Conservation (phyloP, 2,329 filamentous ascomycete genomes). For the Chalaropsis thielavioides region DNA sequence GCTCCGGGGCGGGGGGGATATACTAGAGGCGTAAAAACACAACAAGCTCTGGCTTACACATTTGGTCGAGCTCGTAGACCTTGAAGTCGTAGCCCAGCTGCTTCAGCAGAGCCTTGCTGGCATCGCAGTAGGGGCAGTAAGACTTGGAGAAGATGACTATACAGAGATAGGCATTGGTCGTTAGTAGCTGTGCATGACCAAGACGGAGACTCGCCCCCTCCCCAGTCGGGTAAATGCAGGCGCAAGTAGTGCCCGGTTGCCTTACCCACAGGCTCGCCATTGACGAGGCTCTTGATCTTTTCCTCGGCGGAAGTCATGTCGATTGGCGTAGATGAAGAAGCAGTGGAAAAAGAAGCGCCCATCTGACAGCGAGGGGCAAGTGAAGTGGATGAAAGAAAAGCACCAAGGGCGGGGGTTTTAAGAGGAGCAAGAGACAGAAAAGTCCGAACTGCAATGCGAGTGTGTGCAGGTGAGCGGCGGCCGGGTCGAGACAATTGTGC, state of each 20-base stretch:
- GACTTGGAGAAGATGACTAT: slow-evolving; percentile 90
- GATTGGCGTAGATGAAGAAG: slow-evolving; percentile 40
- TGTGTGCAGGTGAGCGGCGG: background rate
- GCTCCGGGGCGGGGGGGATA: background rate
- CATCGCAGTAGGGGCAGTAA: slow-evolving; percentile 84
- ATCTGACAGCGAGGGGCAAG: slow-evolving; percentile 28
- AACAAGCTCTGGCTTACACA: slow-evolving; percentile 41
- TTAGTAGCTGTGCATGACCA: background rate
- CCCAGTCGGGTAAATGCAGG: too few relatives aligned
- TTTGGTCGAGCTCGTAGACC: slow-evolving; percentile 70
- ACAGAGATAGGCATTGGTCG: too few relatives aligned
- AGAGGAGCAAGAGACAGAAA: background rate
- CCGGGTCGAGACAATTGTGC: background rate
- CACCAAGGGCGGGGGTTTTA: too few relatives aligned
- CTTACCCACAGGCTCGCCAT: slow-evolving; percentile 34
- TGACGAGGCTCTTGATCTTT: slow-evolving; percentile 75
- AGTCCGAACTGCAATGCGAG: background rate
- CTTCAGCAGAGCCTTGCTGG: slow-evolving; percentile 61
- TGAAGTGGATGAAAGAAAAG: background rate
- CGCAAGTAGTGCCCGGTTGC: background rate
- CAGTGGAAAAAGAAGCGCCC: slow-evolving; percentile 14
- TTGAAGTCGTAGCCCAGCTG: slow-evolving; percentile 57
- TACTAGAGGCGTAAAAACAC: background rate
- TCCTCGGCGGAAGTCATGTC: slow-evolving; percentile 70
- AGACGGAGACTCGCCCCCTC: too few relatives aligned